phyloP scores from a whole-genome alignment of 768 basidiomycete species.

The Neoboletus magnificus region DNA sequence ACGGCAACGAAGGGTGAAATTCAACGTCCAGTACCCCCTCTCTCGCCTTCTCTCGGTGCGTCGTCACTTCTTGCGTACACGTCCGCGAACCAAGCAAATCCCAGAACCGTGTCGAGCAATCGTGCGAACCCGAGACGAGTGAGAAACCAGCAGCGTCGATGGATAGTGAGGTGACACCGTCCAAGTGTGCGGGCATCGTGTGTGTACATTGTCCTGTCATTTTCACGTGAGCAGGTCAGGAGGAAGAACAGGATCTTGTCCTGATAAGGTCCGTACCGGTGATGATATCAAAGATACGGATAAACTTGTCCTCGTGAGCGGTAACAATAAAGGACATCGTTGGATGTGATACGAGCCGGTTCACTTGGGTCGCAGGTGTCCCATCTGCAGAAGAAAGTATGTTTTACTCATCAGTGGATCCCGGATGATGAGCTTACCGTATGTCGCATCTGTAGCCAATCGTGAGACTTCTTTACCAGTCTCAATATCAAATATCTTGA shows the following conservation, averaged over 20 bases:
- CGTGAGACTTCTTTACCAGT: conserved; percentile 73
- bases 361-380: conserved; percentile 75
- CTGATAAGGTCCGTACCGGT: conserved; percentile 57
- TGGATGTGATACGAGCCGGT: conserved; percentile 85
- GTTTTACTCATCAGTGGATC: conserved; percentile 2
- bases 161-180: conserved; percentile 87
- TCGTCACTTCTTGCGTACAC: conserved; percentile 86
- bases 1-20: conserved; percentile 77
- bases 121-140: conserved; percentile 87
- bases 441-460: conserved; percentile 56
- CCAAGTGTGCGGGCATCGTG: conserved; percentile 87
- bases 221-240: conserved; percentile 1
- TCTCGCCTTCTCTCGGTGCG: conserved; percentile 83
- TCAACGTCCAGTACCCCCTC: conserved; percentile 91
- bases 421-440: conserved; percentile 40
- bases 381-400: conserved; percentile 49
- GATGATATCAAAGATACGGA: conserved; percentile 81
- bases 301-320: conserved; percentile 91
- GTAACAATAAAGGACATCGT: conserved; percentile 85
- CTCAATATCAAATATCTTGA: conserved; percentile 91
- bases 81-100: conserved; percentile 75
- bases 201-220: conserved; percentile 76
- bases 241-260: not conserved
- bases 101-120: conserved; percentile 95
- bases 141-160: conserved; percentile 85